Conservation (phyloP, 495 filamentous ascomycete genomes). For the Pseudevernia furfuracea region DNA sequence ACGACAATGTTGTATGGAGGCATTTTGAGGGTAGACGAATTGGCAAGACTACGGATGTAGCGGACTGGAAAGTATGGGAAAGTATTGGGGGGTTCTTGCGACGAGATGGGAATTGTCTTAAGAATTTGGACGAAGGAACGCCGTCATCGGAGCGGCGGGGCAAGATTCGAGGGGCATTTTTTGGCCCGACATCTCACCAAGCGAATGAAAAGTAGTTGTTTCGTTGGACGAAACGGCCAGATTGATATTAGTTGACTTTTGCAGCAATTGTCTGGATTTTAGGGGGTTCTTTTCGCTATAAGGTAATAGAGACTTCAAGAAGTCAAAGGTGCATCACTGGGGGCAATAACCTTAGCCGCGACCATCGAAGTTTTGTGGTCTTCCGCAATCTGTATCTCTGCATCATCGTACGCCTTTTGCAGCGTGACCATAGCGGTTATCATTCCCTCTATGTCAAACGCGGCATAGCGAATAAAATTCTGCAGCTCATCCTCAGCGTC, state of each 20-base stretch:
- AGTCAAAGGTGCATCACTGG: background rate
- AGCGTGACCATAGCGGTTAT: background rate
- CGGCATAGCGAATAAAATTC: background rate
- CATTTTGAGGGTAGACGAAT: constrained; percentile 27
- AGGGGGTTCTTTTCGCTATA: background rate
- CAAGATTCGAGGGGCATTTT: background rate
- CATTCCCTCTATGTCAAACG: background rate
- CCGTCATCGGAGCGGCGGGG: background rate
- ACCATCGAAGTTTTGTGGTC: background rate
- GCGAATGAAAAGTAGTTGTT: too few relatives aligned
- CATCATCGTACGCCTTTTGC: background rate
- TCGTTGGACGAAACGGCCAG: too few relatives aligned
- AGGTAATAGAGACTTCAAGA: background rate
- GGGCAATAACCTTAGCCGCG: too few relatives aligned
- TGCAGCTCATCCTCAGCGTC: background rate
- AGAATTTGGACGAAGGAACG: background rate
- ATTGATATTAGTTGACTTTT: too few relatives aligned
- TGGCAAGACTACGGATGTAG: background rate
- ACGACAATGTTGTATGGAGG: constrained; percentile 54
- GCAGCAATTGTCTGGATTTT: background rate
- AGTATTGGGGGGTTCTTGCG: background rate
- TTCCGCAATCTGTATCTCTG: background rate
- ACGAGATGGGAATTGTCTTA: background rate
- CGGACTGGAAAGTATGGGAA: background rate
- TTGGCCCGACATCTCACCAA: too few relatives aligned